Conservation (phyloP, 108 stramenopile genomes). For the Cyclotella atomus region DNA sequence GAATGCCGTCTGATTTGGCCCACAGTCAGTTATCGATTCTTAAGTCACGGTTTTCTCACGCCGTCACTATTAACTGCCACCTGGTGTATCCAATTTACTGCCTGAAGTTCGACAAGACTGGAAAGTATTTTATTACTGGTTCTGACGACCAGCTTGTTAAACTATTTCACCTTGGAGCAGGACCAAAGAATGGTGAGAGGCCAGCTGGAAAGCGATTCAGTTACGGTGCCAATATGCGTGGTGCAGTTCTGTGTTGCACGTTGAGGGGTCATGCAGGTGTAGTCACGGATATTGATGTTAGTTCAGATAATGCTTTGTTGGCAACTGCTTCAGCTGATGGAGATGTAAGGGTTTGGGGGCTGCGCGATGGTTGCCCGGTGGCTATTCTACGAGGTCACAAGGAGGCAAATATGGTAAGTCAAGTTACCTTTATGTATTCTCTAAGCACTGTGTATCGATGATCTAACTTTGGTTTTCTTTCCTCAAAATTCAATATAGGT, state of each 20-base stretch:
- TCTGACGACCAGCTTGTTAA: conserved; percentile 94
- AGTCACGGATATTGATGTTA: conserved; percentile 91
- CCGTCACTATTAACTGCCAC: conserved; percentile 85
- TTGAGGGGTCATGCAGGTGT: conserved; percentile 93
- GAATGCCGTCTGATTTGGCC: no score
- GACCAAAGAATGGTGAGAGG: no score
- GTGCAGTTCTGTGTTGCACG: conserved; percentile 83
- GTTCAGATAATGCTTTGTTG: conserved; percentile 86
- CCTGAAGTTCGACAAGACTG: conserved; percentile 87
- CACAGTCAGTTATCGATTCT: conserved; percentile 52
- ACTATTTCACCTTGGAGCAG: conserved; percentile 77
- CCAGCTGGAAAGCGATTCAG: no score
- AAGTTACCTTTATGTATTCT: neutral
- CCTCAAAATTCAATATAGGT: conserved; percentile 21
- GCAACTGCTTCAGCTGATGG: conserved; percentile 91
- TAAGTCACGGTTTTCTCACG: conserved; percentile 71
- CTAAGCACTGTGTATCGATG: neutral
- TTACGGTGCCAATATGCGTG: conserved; percentile 68
- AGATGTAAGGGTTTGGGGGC: conserved; percentile 87
- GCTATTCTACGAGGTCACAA: conserved; percentile 84
- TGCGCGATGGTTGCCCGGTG: conserved; percentile 85
- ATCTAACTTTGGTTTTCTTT: neutral
- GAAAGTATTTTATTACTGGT: conserved; percentile 93
- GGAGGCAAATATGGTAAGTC: conserved; percentile 76
- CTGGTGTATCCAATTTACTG: conserved; percentile 88